phyloP scores from a whole-genome alignment of 2,329 filamentous ascomycete species.

The Xylaria sp. region DNA sequence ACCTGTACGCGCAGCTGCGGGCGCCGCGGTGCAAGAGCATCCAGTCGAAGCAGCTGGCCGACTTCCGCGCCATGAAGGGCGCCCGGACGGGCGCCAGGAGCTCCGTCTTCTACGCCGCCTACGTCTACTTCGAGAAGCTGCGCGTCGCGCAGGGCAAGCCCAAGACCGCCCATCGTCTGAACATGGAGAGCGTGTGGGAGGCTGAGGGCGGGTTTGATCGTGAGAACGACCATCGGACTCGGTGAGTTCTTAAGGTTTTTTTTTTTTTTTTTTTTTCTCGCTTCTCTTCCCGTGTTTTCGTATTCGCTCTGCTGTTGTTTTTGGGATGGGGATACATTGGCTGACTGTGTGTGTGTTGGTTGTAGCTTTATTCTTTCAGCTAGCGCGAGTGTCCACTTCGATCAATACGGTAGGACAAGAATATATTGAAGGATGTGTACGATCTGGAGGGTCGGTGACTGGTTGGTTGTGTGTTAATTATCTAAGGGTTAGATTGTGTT shows the following conservation, averaged over 20 bases:
- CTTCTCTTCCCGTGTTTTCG: too few species aligned
- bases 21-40: conserved; percentile 50
- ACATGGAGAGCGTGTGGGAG: conserved; percentile 58
- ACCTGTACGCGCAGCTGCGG: conserved; percentile 53
- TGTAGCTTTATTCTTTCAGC: background rate
- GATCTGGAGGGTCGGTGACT: background rate
- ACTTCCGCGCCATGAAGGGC: conserved; percentile 63
- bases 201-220: conserved; percentile 21
- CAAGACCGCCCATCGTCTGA: conserved; percentile 61
- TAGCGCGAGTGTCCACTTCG: background rate
- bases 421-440: background rate
- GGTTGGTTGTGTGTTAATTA: background rate
- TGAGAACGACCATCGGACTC: conserved; percentile 21
- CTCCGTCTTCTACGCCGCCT: conserved; percentile 63
- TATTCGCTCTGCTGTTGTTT: background rate
- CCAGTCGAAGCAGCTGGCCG: conserved; percentile 56
- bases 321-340: background rate
- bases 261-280: background rate
- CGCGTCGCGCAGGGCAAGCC: conserved; percentile 62
- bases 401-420: conserved; percentile 16
- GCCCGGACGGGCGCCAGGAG: conserved; percentile 58
- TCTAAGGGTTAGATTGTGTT: background rate
- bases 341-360: background rate
- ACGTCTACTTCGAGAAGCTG: conserved; percentile 71
- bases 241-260: conserved; percentile 7